Conservation (phyloP, 441 rosid species). For the Flueggea neowawraea region DNA sequence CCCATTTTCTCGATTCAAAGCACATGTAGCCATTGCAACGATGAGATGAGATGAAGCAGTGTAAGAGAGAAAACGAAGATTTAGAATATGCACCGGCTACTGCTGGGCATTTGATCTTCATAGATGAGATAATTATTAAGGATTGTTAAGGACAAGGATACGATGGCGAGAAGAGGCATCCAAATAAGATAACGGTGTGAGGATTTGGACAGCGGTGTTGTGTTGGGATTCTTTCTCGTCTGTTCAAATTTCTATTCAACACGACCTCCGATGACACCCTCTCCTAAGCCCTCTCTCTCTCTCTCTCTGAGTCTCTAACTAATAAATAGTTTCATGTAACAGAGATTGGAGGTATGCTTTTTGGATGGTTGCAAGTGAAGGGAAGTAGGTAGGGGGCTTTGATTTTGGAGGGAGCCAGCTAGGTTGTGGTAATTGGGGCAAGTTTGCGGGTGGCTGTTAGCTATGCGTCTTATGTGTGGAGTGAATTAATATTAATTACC, state of each 20-base stretch:
- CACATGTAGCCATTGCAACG: conserved; percentile 32
- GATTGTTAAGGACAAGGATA: background rate
- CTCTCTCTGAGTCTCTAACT: background rate
- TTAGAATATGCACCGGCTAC: background rate
- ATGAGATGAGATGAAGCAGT: background rate
- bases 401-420: background rate
- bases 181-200: conserved; percentile 38
- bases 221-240: conserved; percentile 32
- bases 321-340: background rate
- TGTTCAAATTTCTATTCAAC: conserved; percentile 13
- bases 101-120: background rate
- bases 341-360: conserved; percentile 8
- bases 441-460: conserved; percentile 34
- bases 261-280: conserved; percentile 25
- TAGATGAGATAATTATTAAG: background rate
- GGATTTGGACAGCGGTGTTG: conserved; percentile 29
- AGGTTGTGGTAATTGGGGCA: background rate
- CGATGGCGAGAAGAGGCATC: conserved; percentile 14
- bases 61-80: background rate
- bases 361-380: conserved; percentile 17
- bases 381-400: background rate
- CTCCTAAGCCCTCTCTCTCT: background rate
- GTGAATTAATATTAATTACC: background rate
- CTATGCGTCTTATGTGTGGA: conserved; percentile 32
- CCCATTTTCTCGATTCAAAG: background rate